Conservation (phyloP, 208 protist species). For the Novymonas esmeraldas region DNA sequence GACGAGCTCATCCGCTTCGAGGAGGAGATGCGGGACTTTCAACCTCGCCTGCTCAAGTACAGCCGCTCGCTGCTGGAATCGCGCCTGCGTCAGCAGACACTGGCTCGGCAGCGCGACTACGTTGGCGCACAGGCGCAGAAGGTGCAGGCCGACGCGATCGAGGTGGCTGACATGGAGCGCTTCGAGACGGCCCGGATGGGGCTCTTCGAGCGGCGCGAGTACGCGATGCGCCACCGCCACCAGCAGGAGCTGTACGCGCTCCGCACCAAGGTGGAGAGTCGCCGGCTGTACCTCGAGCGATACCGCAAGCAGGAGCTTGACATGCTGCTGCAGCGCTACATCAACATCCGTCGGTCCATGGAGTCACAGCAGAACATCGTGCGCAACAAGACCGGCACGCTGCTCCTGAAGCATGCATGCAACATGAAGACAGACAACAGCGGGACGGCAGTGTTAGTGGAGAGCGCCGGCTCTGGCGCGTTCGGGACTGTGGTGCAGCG, state of each 20-base stretch:
- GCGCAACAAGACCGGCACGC: conserved; percentile 79
- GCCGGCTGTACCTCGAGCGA: conserved; percentile 73
- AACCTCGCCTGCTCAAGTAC: conserved; percentile 61
- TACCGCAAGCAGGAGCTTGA: conserved; percentile 87
- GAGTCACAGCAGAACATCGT: conserved; percentile 91
- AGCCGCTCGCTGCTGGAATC: conserved; percentile 80
- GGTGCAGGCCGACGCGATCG: conserved; percentile 73
- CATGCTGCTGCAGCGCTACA: conserved; percentile 86
- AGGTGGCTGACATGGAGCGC: conserved; percentile 70
- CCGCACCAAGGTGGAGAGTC: conserved; percentile 70
- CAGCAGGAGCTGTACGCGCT: conserved; percentile 86
- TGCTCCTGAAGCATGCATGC: conserved; percentile 87
- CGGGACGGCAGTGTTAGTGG: conserved; percentile 69
- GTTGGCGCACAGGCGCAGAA: conserved; percentile 80
- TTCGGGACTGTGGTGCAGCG: conserved; percentile 79
- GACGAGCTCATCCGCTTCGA: conserved; percentile 82
- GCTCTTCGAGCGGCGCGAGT: conserved; percentile 69
- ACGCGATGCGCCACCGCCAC: conserved; percentile 67
- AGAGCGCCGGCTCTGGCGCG: conserved; percentile 72
- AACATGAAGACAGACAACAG: conserved; percentile 85
- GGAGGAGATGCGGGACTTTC: conserved; percentile 63
- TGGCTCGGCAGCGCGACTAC: conserved; percentile 91
- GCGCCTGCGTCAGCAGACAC: conserved; percentile 78
- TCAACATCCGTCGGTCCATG: conserved; percentile 84
- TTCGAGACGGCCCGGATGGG: conserved; percentile 60